A percentile compares a stretch with the other conserved stretches of the same genome.
Conservation (phyloP, 352 stramenopile species). For the Phytophthora sansomeana region DNA sequence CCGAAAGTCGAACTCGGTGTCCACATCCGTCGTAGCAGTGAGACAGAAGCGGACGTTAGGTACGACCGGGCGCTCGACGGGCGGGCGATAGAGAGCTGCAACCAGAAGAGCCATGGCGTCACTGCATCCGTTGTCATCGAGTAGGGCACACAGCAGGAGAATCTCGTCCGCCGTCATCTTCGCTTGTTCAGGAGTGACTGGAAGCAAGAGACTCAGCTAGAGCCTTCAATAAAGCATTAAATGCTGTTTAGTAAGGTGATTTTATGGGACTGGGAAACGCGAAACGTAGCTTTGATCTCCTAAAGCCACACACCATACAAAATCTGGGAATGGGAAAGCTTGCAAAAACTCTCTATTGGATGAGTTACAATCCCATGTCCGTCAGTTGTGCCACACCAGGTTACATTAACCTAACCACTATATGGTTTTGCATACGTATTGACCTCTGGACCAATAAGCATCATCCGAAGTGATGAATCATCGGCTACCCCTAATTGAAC, state of each 20-base stretch:
- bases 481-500: no score
- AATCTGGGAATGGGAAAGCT: not conserved
- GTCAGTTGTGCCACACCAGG: no score
- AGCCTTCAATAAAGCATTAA: not conserved
- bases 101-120: not conserved
- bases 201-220: not conserved
- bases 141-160: not conserved
- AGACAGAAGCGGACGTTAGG: constrained; percentile 2
- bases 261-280: not conserved
- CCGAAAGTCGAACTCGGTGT: constrained; percentile 2
- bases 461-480: no score
- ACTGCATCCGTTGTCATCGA: not conserved
- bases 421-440: no score
- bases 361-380: no score
- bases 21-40: constrained; percentile 5
- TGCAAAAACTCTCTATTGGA: constrained; percentile 1
- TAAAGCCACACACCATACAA: not conserved
- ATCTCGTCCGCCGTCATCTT: not conserved
- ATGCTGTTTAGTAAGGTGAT: not conserved
- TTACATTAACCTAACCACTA: no score
- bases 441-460: no score
- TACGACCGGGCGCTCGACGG: constrained; percentile 1
- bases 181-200: not conserved
- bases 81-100: not conserved
- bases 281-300: not conserved